Conservation (phyloP, 495 filamentous ascomycete species). For the Neurospora sp. region DNA sequence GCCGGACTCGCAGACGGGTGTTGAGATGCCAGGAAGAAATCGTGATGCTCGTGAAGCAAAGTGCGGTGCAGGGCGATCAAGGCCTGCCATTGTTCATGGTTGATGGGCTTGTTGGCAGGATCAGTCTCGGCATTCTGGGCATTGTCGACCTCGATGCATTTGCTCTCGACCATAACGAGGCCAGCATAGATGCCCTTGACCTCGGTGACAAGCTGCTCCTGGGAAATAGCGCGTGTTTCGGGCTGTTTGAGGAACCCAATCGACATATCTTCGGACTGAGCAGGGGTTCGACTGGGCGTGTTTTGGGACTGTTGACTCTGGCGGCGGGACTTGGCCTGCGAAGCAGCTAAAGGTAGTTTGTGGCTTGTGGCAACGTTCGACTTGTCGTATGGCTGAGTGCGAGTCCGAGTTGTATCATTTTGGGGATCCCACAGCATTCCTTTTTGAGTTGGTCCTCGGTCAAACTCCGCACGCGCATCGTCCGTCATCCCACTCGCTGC, state of each 20-base stretch:
- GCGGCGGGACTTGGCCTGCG: slow-evolving; percentile 5
- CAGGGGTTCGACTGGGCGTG: not conserved
- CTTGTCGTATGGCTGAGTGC: slow-evolving; percentile 12
- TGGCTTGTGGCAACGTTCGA: slow-evolving; percentile 16
- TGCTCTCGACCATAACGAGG: slow-evolving; percentile 68
- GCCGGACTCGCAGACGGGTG: slow-evolving; percentile 57
- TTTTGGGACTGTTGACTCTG: slow-evolving; percentile 1
- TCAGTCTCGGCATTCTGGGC: slow-evolving; percentile 38
- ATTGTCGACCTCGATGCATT: slow-evolving; percentile 66
- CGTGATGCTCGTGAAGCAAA: slow-evolving; percentile 64
- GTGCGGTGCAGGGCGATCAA: slow-evolving; percentile 63
- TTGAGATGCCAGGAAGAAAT: slow-evolving; percentile 68
- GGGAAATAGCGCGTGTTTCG: slow-evolving; percentile 59
- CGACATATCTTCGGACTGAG: slow-evolving; percentile 5
- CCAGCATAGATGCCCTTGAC: slow-evolving; percentile 70
- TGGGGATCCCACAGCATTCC: slow-evolving; percentile 30
- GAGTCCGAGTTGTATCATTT: slow-evolving; percentile 12
- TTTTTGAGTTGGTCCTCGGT: slow-evolving; percentile 17
- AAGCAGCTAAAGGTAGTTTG: slow-evolving; percentile 7
- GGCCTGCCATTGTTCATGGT: slow-evolving; percentile 59
- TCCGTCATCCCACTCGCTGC: slow-evolving; percentile 1
- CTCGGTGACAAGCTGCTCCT: slow-evolving; percentile 61
- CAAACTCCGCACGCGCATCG: slow-evolving; percentile 22
- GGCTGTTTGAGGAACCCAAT: slow-evolving; percentile 40
- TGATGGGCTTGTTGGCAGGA: slow-evolving; percentile 32